phyloP scores from a whole-genome alignment of 768 basidiomycete species.

The Pholiota microspora region DNA sequence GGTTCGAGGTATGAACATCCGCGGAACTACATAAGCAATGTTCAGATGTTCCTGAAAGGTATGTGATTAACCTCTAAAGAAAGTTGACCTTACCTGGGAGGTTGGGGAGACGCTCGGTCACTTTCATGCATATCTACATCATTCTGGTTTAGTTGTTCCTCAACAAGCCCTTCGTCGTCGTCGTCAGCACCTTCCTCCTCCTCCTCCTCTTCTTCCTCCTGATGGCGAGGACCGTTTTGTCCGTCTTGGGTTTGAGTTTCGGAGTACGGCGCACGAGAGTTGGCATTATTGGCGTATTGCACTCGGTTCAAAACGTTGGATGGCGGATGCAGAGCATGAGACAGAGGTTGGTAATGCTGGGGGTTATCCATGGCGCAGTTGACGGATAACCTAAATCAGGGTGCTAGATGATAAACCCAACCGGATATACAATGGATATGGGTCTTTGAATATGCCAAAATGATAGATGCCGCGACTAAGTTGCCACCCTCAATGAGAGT shows the following conservation, averaged over 20 bases:
- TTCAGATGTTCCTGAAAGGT: conserved; percentile 1
- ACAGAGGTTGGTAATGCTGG: conserved; percentile 79
- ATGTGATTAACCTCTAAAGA: not conserved
- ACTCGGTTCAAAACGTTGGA: conserved; percentile 24
- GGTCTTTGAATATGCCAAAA: not conserved
- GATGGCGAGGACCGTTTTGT: conserved; percentile 1
- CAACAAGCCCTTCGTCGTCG: conserved; percentile 73
- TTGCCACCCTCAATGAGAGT: not conserved
- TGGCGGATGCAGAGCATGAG: conserved; percentile 72
- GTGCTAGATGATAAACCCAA: not conserved
- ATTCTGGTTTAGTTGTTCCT: conserved; percentile 57
- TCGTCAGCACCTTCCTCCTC: conserved; percentile 65
- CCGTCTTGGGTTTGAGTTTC: conserved; percentile 24
- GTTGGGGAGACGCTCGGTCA: conserved; percentile 35
- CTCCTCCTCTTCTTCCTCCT: conserved; percentile 39
- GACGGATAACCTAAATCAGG: conserved; percentile 3
- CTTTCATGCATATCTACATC: conserved; percentile 43
- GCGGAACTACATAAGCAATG: conserved; percentile 17
- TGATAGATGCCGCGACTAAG: not conserved
- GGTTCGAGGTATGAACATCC: conserved; percentile 18
- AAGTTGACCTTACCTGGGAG: conserved; percentile 21
- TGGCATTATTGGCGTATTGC: conserved; percentile 19
- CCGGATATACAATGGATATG: not conserved
- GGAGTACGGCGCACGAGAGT: conserved; percentile 19
- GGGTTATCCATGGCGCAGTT: conserved; percentile 56